Evolutionary conservation across 208 protist species (phyloP), one percentile per base, ranked within the genome.

Genomic region (Trypanosoma scelopori): DNA sequence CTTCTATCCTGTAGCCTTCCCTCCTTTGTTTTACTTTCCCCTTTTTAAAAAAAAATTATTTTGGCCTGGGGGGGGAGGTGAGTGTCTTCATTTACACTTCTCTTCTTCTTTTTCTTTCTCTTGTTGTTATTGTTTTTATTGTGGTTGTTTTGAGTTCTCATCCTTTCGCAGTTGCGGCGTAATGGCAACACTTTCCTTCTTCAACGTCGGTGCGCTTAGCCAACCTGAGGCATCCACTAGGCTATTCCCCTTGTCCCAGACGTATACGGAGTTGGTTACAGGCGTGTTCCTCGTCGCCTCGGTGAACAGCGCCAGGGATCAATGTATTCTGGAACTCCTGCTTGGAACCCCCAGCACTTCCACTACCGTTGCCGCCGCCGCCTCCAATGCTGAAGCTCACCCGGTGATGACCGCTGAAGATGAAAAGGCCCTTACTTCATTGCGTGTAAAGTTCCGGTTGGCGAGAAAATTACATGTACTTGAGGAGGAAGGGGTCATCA

Each of bases 401-500:
- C 39, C 23, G 51, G 32, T 9, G 25, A 55, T 49, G 59, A 42
- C 25, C 35, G 16, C 37, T 11, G 39, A 23, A n/a, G 35, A 58
- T 15, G 3, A 63, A 3, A n/a, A 49, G 16, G 5, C 7, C 20
- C 28, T 74, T 23, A 59, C 35, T 16, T 57, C 63, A 7, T 68
- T 92, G 5, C 60, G 58, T 15, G 50, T 58, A 15, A 65, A 22
- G 2, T 92, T 92, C 70, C 74, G 81, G 6, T 50, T 80, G 9
- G 75, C 83, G 3, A 78, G 72, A 27, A 47, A 80, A 12, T 79
- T 93, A 63, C 68, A 90, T 22, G 64, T 93, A 5, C 41, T 90
- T 1, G 70, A 93, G 43, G 84, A 89, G 49, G 87, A 94, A 46
- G 87, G 87, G 5, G 25, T 75, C 39, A 84, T 94, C 45, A 86